Evolutionary conservation across 176 grass and related monocot genomes (phyloP), one percentile per base, ranked within the genome.

Genomic region (Elaeis guineensis): DNA sequence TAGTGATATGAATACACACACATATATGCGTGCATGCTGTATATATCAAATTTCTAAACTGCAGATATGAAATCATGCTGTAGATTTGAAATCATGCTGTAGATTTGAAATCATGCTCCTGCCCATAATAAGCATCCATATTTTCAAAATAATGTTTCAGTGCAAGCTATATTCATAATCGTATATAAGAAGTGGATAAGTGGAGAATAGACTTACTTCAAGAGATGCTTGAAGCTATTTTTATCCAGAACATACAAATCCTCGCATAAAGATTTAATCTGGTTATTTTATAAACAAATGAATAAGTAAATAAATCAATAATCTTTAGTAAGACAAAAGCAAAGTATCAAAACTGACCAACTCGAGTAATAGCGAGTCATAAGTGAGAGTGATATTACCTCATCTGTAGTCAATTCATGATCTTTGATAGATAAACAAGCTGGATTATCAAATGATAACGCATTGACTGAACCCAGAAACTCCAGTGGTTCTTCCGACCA

Each of bases 191-290:
- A 4, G 6, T 20, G 16, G 16, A 50, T 24, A 11, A 44, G 35
- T 44, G 49, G 28, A 69, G 19, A 66, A 88, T 5, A 19, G 44
- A 62, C 69, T 70, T 87, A 98, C 93, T 85, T 91, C 64, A 98
- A 83, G 32, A 98, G 69, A 74, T 98, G 93, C 60, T 98, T 98
- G 79, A 98, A 98, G 75, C 93, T 91, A 55, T 89, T 92, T 72
- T 89, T 98, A 67, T 98, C 93, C 50, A 98, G 72, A 29, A 98
- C 71, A 73, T 67, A 85, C 72, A 98, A 73, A 79, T 98, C 93
- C 20, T 89, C 93, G 52, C 88, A 86, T 18, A 89, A 64, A 19
- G 62, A 61, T 74, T 83, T 83, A 66, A 98, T 72, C 93, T 98
- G 59, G 17, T 2, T 14, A 14, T 44, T 9, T 44, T 44, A 44